These are phyloP conservation scores for Mediolabrus comicus DNA, from an alignment of 108 stramenopile genomes.

Conservation along the genomic window DNA sequence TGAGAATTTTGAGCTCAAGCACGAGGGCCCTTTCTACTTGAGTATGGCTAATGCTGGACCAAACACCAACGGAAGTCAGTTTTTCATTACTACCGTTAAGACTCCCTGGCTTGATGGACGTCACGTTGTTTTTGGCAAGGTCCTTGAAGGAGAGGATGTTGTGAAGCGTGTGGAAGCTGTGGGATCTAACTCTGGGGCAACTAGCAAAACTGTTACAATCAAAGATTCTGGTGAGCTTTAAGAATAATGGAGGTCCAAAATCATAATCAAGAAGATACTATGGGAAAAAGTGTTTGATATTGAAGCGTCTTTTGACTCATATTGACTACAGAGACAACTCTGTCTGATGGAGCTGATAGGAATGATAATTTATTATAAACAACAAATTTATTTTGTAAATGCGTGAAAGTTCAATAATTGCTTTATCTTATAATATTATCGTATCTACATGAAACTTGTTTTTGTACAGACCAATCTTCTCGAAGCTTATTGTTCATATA, in stretches of 20 bases:
- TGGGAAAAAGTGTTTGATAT: too few relatives aligned
- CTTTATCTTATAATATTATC: too few relatives aligned
- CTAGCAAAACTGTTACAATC: constrained; percentile 77
- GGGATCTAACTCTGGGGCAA: constrained; percentile 77
- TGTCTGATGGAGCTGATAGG: too few relatives aligned
- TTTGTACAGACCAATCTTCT: too few relatives aligned
- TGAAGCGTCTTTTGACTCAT: too few relatives aligned
- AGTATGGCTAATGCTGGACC: constrained; percentile 95
- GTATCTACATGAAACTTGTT: too few relatives aligned
- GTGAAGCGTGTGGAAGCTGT: constrained; percentile 82
- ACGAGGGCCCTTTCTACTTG: constrained; percentile 86
- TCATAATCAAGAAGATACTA: not conserved
- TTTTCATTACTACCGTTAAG: constrained; percentile 79
- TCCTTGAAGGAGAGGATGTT: constrained; percentile 91
- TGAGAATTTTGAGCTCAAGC: constrained; percentile 92
- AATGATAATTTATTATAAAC: too few relatives aligned
- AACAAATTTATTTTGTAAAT: too few relatives aligned
- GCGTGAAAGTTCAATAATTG: too few relatives aligned
- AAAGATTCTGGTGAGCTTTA: constrained; percentile 90
- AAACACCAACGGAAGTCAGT: constrained; percentile 66
- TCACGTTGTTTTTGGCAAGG: constrained; percentile 98
- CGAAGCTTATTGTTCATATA: too few relatives aligned
- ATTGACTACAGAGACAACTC: too few relatives aligned
- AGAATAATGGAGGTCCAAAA: not conserved
- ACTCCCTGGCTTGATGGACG: constrained; percentile 88